These are phyloP conservation scores for Wallacemonas sp. DNA, from an alignment of 208 protist species.

Conservation along the genomic window DNA sequence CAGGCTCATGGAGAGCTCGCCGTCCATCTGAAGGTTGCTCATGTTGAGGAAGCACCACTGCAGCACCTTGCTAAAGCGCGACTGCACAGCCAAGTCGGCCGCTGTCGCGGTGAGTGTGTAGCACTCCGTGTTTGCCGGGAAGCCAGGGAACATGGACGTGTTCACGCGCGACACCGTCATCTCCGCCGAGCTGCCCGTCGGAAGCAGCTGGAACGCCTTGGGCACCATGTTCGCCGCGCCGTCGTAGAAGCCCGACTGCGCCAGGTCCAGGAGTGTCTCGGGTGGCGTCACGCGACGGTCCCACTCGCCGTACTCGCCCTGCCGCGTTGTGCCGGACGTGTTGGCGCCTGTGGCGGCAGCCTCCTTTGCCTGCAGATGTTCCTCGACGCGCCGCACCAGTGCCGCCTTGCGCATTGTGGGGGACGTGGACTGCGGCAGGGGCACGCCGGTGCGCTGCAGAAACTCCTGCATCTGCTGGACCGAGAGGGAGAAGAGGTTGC, in stretches of 20 bases:
- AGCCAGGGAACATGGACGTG: slow-evolving; percentile 87
- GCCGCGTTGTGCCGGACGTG: background rate
- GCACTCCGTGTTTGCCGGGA: slow-evolving; percentile 87
- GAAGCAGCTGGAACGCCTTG: slow-evolving; percentile 89
- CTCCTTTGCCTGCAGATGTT: slow-evolving; percentile 72
- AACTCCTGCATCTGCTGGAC: slow-evolving; percentile 79
- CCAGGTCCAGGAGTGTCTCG: slow-evolving; percentile 83
- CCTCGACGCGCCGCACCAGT: slow-evolving; percentile 84
- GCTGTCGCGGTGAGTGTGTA: slow-evolving; percentile 82
- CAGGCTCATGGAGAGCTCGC: slow-evolving; percentile 74
- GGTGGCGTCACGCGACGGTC: slow-evolving; percentile 50
- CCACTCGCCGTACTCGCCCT: slow-evolving; percentile 54
- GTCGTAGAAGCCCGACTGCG: slow-evolving; percentile 88
- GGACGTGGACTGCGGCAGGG: slow-evolving; percentile 5
- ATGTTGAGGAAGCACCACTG: slow-evolving; percentile 93
- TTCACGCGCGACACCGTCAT: slow-evolving; percentile 84
- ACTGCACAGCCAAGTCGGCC: slow-evolving; percentile 57
- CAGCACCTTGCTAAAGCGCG: slow-evolving; percentile 88
- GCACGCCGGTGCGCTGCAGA: slow-evolving; percentile 38
- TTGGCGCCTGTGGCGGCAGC: slow-evolving; percentile 9
- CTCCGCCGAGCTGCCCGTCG: slow-evolving; percentile 68
- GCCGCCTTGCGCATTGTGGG: slow-evolving; percentile 62
- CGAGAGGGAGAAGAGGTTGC: slow-evolving; percentile 90
- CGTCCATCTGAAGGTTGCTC: slow-evolving; percentile 90
- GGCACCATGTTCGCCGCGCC: slow-evolving; percentile 78